Percentiles rank a stretch among this genome's conserved stretches.
These are phyloP conservation scores for Fraxinus anomala DNA, from an alignment of 257 asterid genomes.

Conservation along the genomic window DNA sequence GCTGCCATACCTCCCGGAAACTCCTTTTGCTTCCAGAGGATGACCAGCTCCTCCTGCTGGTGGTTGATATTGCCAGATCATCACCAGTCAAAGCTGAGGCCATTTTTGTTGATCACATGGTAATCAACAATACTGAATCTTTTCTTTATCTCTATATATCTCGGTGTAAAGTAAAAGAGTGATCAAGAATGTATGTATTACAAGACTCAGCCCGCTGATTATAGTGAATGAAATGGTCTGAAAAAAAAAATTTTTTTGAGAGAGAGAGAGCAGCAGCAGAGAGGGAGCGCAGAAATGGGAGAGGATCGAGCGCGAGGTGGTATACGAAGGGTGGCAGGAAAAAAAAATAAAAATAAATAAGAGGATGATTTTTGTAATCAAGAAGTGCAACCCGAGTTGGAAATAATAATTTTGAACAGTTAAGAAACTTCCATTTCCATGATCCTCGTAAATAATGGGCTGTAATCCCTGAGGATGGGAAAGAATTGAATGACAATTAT, in stretches of 20 bases:
- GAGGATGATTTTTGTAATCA: neutral
- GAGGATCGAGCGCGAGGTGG: neutral
- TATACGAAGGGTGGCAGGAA: neutral
- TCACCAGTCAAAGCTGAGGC: conserved; percentile 30
- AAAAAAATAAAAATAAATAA: no score
- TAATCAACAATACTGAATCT: neutral
- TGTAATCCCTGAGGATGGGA: no score
- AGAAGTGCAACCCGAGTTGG: neutral
- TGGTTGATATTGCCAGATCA: conserved; percentile 23
- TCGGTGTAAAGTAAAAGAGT: neutral
- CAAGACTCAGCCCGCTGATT: neutral
- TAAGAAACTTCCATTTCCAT: no score
- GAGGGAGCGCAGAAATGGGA: neutral
- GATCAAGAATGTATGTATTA: no score
- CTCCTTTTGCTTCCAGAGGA: conserved; percentile 14
- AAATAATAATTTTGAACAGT: neutral
- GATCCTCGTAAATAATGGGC: no score
- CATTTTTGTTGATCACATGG: conserved; percentile 4
- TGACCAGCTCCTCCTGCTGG: conserved; percentile 24
- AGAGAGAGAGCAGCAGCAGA: neutral
- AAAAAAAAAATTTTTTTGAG: neutral
- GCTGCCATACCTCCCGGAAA: conserved; percentile 24
- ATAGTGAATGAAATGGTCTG: neutral
- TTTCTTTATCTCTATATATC: neutral
- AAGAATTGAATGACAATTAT: no score